phyloP scores from a whole-genome alignment of 2,329 filamentous ascomycete species.

The Clonostachys rosea region DNA sequence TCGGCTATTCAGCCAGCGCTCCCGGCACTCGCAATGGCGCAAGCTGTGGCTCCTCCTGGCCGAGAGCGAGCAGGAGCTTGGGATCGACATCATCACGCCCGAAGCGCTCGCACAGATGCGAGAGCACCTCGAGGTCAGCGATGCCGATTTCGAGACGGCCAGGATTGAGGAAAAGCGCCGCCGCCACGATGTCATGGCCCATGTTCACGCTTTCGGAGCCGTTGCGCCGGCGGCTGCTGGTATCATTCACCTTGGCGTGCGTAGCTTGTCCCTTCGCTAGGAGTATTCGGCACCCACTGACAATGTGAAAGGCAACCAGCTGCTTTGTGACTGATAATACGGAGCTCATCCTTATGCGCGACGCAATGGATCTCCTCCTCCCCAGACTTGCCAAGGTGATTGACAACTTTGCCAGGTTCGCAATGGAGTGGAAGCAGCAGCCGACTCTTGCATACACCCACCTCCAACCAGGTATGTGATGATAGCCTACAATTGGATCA shows the following conservation, averaged over 20 bases:
- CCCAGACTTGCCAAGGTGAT: constrained; percentile 78
- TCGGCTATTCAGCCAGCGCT: constrained; percentile 73
- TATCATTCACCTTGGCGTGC: constrained; percentile 69
- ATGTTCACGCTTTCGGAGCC: constrained; percentile 71
- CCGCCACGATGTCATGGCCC: constrained; percentile 62
- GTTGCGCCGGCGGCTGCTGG: constrained; percentile 73
- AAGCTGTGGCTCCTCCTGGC: constrained; percentile 83
- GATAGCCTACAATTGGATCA: constrained; percentile 25
- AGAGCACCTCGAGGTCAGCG: constrained; percentile 68
- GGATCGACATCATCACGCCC: constrained; percentile 63
- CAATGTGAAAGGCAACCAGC: constrained; percentile 17
- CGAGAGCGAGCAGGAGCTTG: constrained; percentile 76
- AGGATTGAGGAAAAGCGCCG: constrained; percentile 71
- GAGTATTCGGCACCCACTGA: not conserved
- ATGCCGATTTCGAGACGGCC: constrained; percentile 72
- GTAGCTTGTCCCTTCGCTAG: constrained; percentile 2
- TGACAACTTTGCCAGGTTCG: constrained; percentile 67
- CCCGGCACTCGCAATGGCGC: constrained; percentile 74
- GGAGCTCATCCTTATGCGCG: constrained; percentile 64
- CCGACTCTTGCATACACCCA: constrained; percentile 77
- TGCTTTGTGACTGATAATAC: constrained; percentile 70
- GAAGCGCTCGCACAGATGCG: constrained; percentile 76
- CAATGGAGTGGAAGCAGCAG: constrained; percentile 64
- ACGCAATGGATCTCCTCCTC: constrained; percentile 68
- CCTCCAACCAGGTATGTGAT: constrained; percentile 40